A percentile compares a stretch with the other conserved stretches of the same genome.
phyloP scores from a whole-genome alignment of 345 rosid species.

The Acer negundo region DNA sequence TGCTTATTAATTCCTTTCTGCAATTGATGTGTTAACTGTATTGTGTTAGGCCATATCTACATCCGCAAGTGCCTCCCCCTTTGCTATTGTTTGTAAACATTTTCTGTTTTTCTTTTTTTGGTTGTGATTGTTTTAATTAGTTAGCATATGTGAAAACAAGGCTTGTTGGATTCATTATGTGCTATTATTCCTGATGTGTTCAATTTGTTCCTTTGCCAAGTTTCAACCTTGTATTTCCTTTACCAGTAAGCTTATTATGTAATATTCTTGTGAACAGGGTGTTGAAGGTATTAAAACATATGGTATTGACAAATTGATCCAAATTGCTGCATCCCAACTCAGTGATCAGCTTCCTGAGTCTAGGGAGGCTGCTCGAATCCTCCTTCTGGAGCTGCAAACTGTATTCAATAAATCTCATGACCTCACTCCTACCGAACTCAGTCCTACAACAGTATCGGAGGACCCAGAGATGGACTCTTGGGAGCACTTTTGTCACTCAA shows the following conservation, averaged over 20 bases:
- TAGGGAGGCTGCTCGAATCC: conserved; percentile 88
- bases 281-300: conserved; percentile 79
- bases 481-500: conserved; percentile 83
- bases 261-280: conserved; percentile 49
- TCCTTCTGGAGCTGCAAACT: conserved; percentile 76
- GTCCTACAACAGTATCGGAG: conserved; percentile 34
- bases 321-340: conserved; percentile 84
- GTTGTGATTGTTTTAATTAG: neutral
- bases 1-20: neutral
- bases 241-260: neutral
- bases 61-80: neutral
- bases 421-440: neutral
- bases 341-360: conserved; percentile 96
- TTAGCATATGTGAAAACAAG: neutral
- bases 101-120: neutral
- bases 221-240: neutral
- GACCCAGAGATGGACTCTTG: conserved; percentile 58
- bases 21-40: neutral
- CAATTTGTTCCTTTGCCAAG: neutral
- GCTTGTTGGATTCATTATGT: neutral
- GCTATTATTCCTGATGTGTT: neutral
- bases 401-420: conserved; percentile 60
- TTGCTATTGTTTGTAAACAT: neutral
- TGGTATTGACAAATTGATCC: conserved; percentile 82
- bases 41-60: neutral